Evolutionary conservation across 192 early-diverging fungal species (phyloP), one percentile per base, ranked within the genome.

Genomic region (Coemansia sp.): DNA sequence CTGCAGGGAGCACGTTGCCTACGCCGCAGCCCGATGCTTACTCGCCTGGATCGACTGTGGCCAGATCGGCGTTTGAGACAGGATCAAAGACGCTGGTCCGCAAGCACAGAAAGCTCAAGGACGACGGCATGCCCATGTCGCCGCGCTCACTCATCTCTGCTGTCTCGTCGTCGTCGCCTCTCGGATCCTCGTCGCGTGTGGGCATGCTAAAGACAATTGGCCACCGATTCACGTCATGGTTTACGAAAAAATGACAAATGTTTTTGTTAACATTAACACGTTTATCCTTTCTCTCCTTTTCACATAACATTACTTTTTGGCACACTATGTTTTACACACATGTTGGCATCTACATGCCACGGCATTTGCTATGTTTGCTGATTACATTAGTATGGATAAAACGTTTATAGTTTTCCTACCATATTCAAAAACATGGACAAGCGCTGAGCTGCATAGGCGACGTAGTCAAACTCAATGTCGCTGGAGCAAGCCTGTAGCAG

Each of bases 381-480:
- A n/a, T n/a, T n/a, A n/a, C n/a, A n/a, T n/a, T n/a, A n/a, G n/a
- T n/a, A n/a, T n/a, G n/a, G n/a, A n/a, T 27, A 56, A 56, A 56
- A 55, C 21, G 35, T 52, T 26, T 46, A 32, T 29, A 71, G 42
- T 18, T 70, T 36, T n/a, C 33, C 46, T n/a, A 70, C 52, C 52
- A 54, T 58, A 32, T 63, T 40, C 26, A 74, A 52, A 57, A 88
- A 87, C 17, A 80, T 57, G 10, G 56, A 40, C 39, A 87, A 37
- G n/a, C 85, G 66, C 59, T 85, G 84, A 40, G 82, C 68, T 0
- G 84, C 82, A 57, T 91, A 92, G 43, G 69, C 77, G 17, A 87
- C 81, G 60, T 90, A 92, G 53, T 92, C 87, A 79, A 90, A 92
- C 36, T 89, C 83, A 42, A 92, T 92, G 21, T 90, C 83, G 60